phyloP scores from a whole-genome alignment of 2,329 filamentous ascomycete genomes.

The Massarina eburnea region DNA sequence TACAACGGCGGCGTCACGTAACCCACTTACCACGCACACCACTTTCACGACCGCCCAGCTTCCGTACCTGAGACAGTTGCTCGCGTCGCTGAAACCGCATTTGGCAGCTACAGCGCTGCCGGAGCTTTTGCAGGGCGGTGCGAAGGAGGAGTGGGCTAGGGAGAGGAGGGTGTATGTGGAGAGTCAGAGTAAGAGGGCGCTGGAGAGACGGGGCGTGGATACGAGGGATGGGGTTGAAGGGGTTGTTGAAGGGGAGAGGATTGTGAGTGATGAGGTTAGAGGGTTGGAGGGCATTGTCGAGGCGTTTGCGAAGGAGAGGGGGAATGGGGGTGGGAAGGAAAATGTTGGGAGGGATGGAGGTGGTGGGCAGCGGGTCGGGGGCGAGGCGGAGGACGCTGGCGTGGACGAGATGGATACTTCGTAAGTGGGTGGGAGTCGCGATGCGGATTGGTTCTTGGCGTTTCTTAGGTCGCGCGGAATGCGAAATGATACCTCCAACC shows the following conservation, averaged over 20 bases:
- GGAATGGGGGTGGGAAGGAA: neutral
- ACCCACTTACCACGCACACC: slow-evolving; percentile 67
- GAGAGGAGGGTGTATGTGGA: slow-evolving; percentile 84
- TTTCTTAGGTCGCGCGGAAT: no score
- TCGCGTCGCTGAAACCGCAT: slow-evolving; percentile 68
- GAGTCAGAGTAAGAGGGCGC: slow-evolving; percentile 71
- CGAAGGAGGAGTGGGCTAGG: slow-evolving; percentile 56
- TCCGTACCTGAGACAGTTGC: slow-evolving; percentile 71
- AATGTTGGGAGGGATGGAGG: slow-evolving; percentile 24
- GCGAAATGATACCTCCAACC: no score
- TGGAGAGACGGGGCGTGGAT: slow-evolving; percentile 73
- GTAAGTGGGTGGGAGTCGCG: no score
- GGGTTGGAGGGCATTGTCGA: slow-evolving; percentile 32
- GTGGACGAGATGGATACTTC: slow-evolving; percentile 18
- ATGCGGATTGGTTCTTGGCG: no score
- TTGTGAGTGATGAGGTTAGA: slow-evolving; percentile 30
- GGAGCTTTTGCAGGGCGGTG: slow-evolving; percentile 25
- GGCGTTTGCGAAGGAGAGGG: slow-evolving; percentile 12
- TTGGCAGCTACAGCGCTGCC: slow-evolving; percentile 49
- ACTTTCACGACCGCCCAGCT: slow-evolving; percentile 82
- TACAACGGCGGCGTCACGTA: slow-evolving; percentile 37
- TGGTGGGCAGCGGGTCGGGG: slow-evolving; percentile 14
- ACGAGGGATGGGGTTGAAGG: slow-evolving; percentile 40
- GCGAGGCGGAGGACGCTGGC: slow-evolving; percentile 22
- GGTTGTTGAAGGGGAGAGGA: slow-evolving; percentile 25